Base-by-base conservation (phyloP, 106 monocot species). In the Allium cepa region DNA sequence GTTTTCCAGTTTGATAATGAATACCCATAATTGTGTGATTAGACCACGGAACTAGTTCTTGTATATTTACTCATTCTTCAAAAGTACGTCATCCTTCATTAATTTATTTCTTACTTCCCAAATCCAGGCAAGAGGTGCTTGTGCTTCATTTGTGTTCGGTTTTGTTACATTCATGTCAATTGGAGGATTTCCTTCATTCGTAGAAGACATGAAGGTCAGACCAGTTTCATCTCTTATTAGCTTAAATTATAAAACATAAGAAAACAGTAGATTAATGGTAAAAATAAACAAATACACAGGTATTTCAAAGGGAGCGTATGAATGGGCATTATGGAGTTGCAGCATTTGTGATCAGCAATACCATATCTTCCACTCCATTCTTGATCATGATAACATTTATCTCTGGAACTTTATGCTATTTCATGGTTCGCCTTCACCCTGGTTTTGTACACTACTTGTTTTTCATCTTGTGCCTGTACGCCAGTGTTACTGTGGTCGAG, bases 101-200 rank as follows among this genome's bases (percentile, higher is more conserved):
- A 36, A 36, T 36, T 36, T 36, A 3, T 36, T 5, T 36, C 36
- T 36, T 36, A 36, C 36, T 36, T 36, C 36, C 3, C 26, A 17
- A 50, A 69, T 55, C 78, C 83, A 95, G 95, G 95, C 95, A 18
- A 75, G 95, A 66, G 88, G 84, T 7, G 81, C 88, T 18, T 88
- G 91, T 65, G 81, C 78, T 53, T 79, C 84, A 2, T 96, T 91
- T 66, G 81, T 96, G 26, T 96, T 96, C 36, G 95, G 88, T 27
- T 91, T 96, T 46, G 84, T 96, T 48, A 96, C 95, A 6, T 96
- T 96, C 86, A 96, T 96, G 91, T 96, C 95, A 0, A 86, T 96
- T 10, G 95, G 95, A 48, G 91, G 91, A 18, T 96, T 96, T 60
- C 95, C 95, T 11, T 96, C 95, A 10, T 96, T 96, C 58, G 83